Percentiles rank a stretch among this genome's conserved stretches.
Evolutionary conservation across 257 asterid genomes (phyloP).

Genomic region (Solanum neorickii): DNA sequence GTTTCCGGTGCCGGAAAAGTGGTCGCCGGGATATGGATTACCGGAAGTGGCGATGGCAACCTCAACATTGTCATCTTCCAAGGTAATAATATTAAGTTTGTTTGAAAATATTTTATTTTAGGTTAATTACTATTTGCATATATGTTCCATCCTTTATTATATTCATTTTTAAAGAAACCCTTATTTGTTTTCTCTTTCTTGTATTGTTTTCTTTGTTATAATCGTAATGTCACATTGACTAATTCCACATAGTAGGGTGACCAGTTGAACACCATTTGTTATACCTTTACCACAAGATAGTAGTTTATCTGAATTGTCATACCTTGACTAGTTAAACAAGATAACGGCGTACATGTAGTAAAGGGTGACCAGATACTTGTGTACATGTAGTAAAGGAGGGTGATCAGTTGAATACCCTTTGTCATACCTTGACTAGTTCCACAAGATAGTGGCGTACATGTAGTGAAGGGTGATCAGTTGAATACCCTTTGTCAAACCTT

Average conservation of each 20-base stretch:
- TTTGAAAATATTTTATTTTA: background rate
- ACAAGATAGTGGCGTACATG: background rate
- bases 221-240: background rate
- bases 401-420: too few relatives aligned
- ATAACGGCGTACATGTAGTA: too few relatives aligned
- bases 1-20: constrained; percentile 59
- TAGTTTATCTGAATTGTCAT: too few relatives aligned
- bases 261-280: too few relatives aligned
- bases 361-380: too few relatives aligned
- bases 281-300: too few relatives aligned
- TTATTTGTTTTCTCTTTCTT: background rate
- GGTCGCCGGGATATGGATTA: constrained; percentile 50
- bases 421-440: background rate
- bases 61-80: constrained; percentile 57
- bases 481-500: too few relatives aligned
- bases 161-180: background rate
- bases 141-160: background rate
- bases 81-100: constrained; percentile 22
- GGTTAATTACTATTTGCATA: background rate
- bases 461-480: too few relatives aligned
- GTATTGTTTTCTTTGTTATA: background rate
- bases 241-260: too few relatives aligned
- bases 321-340: too few relatives aligned
- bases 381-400: too few relatives aligned
- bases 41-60: constrained; percentile 88